These are phyloP conservation scores for Penicillium crustosum DNA, from an alignment of 2,329 filamentous ascomycete species.

Conservation along the genomic window DNA sequence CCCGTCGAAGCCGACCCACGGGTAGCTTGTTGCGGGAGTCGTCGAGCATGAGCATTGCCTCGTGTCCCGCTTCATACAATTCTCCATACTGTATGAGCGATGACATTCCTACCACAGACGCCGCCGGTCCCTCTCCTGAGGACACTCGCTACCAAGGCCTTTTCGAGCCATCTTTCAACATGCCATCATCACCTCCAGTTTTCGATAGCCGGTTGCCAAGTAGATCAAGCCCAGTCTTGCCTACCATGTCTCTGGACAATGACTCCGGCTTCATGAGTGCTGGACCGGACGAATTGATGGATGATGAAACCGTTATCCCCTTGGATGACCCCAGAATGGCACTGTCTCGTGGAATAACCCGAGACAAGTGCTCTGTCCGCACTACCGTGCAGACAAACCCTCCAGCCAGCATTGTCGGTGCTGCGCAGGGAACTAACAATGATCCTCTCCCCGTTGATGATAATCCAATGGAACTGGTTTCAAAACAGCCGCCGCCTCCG, in stretches of 20 bases:
- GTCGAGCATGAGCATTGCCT: conserved; percentile 47
- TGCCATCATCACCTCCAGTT: conserved; percentile 87
- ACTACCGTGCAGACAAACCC: conserved; percentile 29
- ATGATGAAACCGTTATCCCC: conserved; percentile 52
- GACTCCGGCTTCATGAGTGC: conserved; percentile 87
- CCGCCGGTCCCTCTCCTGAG: conserved; percentile 51
- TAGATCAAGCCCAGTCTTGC: conserved; percentile 76
- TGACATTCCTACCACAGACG: conserved; percentile 43
- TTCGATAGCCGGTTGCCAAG: conserved; percentile 64
- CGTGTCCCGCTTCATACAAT: conserved; percentile 36
- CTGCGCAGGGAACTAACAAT: conserved; percentile 20
- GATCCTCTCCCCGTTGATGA: conserved; percentile 25
- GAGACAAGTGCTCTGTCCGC: conserved; percentile 25
- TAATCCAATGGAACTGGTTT: conserved; percentile 17
- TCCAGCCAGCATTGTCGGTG: conserved; percentile 24
- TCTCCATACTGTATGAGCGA: conserved; percentile 45
- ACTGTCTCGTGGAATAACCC: conserved; percentile 18
- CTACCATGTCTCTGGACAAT: conserved; percentile 54
- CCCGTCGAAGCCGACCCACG: conserved; percentile 33
- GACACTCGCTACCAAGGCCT: conserved; percentile 51
- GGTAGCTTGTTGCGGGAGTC: conserved; percentile 64
- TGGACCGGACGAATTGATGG: conserved; percentile 67
- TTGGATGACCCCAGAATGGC: conserved; percentile 26
- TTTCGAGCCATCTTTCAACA: conserved; percentile 71
- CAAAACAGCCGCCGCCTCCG: conserved; percentile 22